A percentile compares a stretch with the other conserved stretches of the same genome.
Conservation (phyloP, 129 eudicot genomes). For the Logfia minima region DNA sequence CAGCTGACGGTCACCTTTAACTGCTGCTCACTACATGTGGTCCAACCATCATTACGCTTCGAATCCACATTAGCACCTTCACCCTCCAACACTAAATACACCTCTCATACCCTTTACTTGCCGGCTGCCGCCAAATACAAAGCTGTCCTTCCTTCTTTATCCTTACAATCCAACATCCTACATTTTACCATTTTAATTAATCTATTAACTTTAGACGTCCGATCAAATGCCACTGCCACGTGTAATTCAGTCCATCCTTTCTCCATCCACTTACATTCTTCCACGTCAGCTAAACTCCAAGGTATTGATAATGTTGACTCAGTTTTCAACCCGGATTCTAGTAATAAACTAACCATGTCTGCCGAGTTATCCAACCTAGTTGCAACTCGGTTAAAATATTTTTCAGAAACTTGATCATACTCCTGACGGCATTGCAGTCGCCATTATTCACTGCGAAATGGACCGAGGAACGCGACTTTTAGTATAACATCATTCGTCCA, state of each 20-base stretch:
- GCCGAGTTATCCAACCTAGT: conserved; percentile 46
- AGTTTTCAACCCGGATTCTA: conserved; percentile 47
- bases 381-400: conserved; percentile 43
- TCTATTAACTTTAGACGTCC: conserved; percentile 50
- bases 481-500: conserved; percentile 52
- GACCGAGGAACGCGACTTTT: conserved; percentile 65
- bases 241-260: conserved; percentile 65
- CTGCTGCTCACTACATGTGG: conserved; percentile 58
- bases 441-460: conserved; percentile 48
- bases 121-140: conserved; percentile 71
- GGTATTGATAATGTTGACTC: conserved; percentile 8
- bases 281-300: conserved; percentile 18
- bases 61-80: conserved; percentile 72
- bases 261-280: conserved; percentile 30
- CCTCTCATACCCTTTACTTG: conserved; percentile 45
- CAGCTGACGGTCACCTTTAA: no score
- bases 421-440: conserved; percentile 45
- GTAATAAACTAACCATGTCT: conserved; percentile 44
- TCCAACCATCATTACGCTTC: conserved; percentile 57
- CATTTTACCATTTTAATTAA: conserved; percentile 32
- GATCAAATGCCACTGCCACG: conserved; percentile 54
- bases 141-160: conserved; percentile 55
- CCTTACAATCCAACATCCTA: conserved; percentile 60
- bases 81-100: conserved; percentile 45
- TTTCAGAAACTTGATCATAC: conserved; percentile 47